phyloP scores from a whole-genome alignment of 345 rosid genomes.

The Hirschfeldia incana region DNA sequence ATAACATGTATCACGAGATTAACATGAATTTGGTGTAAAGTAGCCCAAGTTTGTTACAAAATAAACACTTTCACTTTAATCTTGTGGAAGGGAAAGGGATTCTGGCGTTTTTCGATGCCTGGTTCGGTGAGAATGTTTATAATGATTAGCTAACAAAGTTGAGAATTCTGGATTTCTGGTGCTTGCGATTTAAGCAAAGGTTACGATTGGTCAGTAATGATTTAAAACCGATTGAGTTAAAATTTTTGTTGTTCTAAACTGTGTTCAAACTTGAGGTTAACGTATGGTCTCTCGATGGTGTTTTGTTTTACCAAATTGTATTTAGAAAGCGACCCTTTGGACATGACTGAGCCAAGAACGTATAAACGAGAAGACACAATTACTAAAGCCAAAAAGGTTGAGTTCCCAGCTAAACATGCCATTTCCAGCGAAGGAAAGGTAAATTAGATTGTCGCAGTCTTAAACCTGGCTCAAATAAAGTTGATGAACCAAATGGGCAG shows the following conservation, averaged over 20 bases:
- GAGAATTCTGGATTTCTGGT: conserved; percentile 52
- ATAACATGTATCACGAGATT: background rate
- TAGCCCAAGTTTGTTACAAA: background rate
- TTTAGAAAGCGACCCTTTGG: conserved; percentile 97
- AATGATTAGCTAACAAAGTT: conserved; percentile 3
- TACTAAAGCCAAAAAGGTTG: conserved; percentile 88
- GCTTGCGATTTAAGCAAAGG: conserved; percentile 92
- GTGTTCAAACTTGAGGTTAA: conserved; percentile 63
- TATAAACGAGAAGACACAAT: conserved; percentile 91
- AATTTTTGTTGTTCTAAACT: conserved; percentile 3
- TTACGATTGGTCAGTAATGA: conserved; percentile 32
- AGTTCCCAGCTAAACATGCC: conserved; percentile 87
- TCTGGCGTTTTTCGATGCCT: background rate
- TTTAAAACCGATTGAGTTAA: background rate
- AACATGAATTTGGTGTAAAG: background rate
- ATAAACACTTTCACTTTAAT: background rate
- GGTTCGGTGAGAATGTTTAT: background rate
- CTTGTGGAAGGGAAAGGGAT: background rate
- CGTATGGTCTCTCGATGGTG: conserved; percentile 93
- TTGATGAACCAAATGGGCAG: conserved; percentile 19
- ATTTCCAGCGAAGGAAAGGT: conserved; percentile 96
- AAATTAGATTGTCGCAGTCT: background rate
- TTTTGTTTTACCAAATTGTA: conserved; percentile 91
- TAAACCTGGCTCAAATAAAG: background rate
- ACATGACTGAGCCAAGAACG: conserved; percentile 94